Percentiles rank a stretch among this genome's conserved stretches.
These are phyloP conservation scores for Closterium sp. DNA, from an alignment of 139 green algal genomes.

Conservation along the genomic window DNA sequence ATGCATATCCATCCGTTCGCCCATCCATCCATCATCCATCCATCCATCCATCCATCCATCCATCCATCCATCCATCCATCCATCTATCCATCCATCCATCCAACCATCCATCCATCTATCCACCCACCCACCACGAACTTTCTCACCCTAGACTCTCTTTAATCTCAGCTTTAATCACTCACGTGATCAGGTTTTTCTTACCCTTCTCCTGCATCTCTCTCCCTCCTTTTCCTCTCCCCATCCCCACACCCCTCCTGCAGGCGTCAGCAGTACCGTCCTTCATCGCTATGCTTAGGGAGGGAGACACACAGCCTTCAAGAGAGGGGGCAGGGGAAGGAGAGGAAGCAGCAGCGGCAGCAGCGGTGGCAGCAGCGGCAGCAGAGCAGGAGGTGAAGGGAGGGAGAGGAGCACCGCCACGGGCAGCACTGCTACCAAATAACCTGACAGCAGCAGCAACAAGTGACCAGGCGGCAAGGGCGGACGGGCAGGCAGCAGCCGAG, in stretches of 20 bases:
- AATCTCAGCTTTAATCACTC: no score
- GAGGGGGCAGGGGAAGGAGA: background rate
- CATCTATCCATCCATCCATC: no score
- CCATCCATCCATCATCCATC: background rate
- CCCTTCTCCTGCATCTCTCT: background rate
- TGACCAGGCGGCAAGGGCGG: background rate
- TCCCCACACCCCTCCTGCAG: background rate
- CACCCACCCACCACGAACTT: no score
- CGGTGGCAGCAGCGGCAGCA: background rate
- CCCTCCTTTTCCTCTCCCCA: background rate
- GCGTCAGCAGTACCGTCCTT: background rate
- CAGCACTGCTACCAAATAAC: background rate
- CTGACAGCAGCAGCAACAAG: background rate
- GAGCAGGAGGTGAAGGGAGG: no score
- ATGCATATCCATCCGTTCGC: background rate
- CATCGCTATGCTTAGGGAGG: background rate
- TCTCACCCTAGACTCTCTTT: no score
- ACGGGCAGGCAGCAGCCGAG: background rate
- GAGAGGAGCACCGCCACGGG: background rate
- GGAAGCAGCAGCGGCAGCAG: background rate
- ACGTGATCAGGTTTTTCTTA: no score
- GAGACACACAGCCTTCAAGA: background rate
- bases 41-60: no score
- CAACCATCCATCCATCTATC: no score
- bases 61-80: no score